phyloP scores from a whole-genome alignment of 2,329 filamentous ascomycete genomes.

The Neobulgaria alba region DNA sequence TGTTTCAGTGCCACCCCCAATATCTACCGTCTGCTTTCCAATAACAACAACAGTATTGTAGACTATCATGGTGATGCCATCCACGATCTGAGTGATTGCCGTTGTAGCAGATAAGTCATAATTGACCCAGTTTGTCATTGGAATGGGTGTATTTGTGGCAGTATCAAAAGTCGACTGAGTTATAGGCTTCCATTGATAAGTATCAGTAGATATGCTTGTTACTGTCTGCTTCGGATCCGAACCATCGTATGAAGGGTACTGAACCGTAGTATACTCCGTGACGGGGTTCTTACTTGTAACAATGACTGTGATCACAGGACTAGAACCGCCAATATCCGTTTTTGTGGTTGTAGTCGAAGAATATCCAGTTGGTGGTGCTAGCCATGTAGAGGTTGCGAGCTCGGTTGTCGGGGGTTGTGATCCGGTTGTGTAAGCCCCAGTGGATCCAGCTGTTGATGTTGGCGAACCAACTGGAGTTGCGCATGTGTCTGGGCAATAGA shows the following conservation, averaged over 20 bases:
- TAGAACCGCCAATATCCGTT: neutral
- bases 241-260: constrained; percentile 7
- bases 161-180: neutral
- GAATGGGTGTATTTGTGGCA: neutral
- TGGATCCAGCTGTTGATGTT: no score
- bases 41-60: constrained; percentile 18
- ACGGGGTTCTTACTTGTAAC: constrained; percentile 20
- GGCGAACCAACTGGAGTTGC: no score
- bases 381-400: neutral
- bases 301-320: constrained; percentile 12
- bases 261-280: constrained; percentile 12
- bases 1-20: constrained; percentile 7
- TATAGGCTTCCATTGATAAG: constrained; percentile 1
- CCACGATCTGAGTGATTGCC: constrained; percentile 9
- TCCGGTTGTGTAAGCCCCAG: no score
- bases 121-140: neutral
- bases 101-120: neutral
- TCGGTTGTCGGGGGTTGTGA: no score
- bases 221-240: constrained; percentile 1
- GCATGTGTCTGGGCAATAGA: constrained; percentile 9
- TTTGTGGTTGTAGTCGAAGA: neutral
- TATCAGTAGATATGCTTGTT: neutral
- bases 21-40: constrained; percentile 16
- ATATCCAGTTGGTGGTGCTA: neutral
- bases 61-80: constrained; percentile 16